Evolutionary conservation across 106 monocot species (phyloP).

Genomic region (Agapanthus africanus): DNA sequence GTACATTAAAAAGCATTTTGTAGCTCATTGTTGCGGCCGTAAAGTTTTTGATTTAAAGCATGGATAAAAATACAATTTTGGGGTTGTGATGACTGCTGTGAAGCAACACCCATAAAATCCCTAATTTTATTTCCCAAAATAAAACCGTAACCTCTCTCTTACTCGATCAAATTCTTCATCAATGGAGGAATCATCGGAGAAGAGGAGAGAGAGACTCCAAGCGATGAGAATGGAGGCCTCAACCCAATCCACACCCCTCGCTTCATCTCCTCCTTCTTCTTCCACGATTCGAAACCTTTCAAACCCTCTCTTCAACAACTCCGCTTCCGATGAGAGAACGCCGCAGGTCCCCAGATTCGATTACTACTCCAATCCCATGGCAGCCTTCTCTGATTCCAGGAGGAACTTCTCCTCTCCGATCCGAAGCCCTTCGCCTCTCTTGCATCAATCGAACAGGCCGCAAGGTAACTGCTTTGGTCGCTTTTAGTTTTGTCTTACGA

Average conservation of each 20-base stretch:
- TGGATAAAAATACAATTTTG: too few species aligned
- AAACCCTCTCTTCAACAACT: constrained; percentile 15
- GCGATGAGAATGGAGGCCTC: constrained; percentile 18
- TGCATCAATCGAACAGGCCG: not conserved
- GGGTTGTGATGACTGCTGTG: too few species aligned
- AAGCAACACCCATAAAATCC: too few species aligned
- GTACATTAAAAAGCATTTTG: too few species aligned
- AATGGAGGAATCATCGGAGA: constrained; percentile 26
- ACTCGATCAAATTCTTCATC: too few species aligned
- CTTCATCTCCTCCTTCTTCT: not conserved
- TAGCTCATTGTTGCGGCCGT: too few species aligned
- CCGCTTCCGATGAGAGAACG: constrained; percentile 4
- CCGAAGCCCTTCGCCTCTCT: not conserved
- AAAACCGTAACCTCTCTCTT: too few species aligned
- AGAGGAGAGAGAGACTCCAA: constrained; percentile 21
- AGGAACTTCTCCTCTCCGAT: constrained; percentile 11
- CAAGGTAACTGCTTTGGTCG: constrained; percentile 7
- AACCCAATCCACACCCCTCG: not conserved
- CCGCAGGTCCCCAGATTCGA: constrained; percentile 28
- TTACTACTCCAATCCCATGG: constrained; percentile 38
- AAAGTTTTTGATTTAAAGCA: too few species aligned
- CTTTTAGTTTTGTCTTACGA: too few species aligned
- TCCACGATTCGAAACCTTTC: constrained; percentile 3
- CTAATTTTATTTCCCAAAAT: too few species aligned
- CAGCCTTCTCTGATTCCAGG: constrained; percentile 29